Evolutionary conservation across 768 basidiomycete species (phyloP).

Genomic region (Rhizopogon roseolus): DNA sequence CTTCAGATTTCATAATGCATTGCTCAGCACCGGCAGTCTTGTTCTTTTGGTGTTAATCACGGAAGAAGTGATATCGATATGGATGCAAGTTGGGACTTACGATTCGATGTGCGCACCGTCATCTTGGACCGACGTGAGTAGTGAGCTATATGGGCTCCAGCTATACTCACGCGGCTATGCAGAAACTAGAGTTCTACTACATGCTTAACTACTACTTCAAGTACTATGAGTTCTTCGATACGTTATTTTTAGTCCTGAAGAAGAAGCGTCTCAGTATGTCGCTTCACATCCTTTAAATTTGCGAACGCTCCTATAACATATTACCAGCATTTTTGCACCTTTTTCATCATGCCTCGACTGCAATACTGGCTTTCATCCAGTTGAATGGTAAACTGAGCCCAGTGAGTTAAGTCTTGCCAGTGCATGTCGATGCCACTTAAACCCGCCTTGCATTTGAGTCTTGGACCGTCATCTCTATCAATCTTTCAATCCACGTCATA

Average conservation of each 20-base stretch:
- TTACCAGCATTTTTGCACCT: slow-evolving; percentile 87
- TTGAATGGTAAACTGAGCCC: slow-evolving; percentile 86
- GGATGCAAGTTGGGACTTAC: slow-evolving; percentile 70
- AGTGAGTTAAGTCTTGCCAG: slow-evolving; percentile 40
- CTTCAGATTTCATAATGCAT: slow-evolving; percentile 85
- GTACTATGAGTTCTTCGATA: slow-evolving; percentile 91
- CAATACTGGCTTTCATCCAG: slow-evolving; percentile 88
- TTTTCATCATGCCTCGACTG: slow-evolving; percentile 96
- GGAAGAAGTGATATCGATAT: slow-evolving; percentile 82
- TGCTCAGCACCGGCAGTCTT: slow-evolving; percentile 76
- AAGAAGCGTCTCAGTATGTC: slow-evolving; percentile 89
- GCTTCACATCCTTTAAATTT: background rate
- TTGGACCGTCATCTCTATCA: slow-evolving; percentile 87
- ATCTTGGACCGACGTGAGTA: slow-evolving; percentile 81
- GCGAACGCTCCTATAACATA: background rate
- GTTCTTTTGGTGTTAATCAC: slow-evolving; percentile 77
- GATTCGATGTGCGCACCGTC: slow-evolving; percentile 64
- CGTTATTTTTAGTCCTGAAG: slow-evolving; percentile 92
- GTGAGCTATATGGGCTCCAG: slow-evolving; percentile 1
- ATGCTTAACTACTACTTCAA: slow-evolving; percentile 98
- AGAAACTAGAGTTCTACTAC: slow-evolving; percentile 91
- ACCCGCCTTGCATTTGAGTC: slow-evolving; percentile 44
- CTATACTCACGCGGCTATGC: slow-evolving; percentile 3
- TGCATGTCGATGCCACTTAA: background rate
- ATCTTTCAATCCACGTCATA: slow-evolving; percentile 87